phyloP scores from a whole-genome alignment of 1,284 basidiomycete genomes.

The Laetiporus sulphureus region DNA sequence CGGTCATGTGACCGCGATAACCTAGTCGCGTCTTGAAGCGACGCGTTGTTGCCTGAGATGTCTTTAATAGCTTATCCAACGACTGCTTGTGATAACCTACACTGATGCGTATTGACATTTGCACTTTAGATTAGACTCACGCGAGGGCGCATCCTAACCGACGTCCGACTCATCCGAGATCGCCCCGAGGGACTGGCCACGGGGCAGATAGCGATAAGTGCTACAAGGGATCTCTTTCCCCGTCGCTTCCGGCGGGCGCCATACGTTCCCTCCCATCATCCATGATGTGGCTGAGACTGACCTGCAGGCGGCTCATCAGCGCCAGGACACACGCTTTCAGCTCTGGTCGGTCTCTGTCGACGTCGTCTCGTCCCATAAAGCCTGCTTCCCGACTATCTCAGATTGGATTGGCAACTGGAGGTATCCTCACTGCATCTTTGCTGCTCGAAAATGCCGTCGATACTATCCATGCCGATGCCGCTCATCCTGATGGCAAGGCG shows the following conservation, averaged over 20 bases:
- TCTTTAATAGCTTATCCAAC: too few relatives aligned
- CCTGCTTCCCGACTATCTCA: slow-evolving; percentile 6
- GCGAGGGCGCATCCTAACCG: too few relatives aligned
- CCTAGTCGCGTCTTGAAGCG: too few relatives aligned
- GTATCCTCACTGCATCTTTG: slow-evolving; percentile 9
- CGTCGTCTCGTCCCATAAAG: slow-evolving; percentile 3
- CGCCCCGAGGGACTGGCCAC: too few relatives aligned
- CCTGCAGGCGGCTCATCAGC: neutral
- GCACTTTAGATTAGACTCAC: too few relatives aligned
- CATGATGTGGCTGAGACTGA: slow-evolving; percentile 5
- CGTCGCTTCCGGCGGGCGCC: neutral
- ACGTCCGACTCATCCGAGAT: too few relatives aligned
- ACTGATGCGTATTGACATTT: too few relatives aligned
- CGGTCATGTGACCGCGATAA: too few relatives aligned
- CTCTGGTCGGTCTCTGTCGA: slow-evolving; percentile 7
- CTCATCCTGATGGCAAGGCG: slow-evolving; percentile 3
- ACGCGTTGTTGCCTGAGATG: too few relatives aligned
- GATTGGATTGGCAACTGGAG: slow-evolving; percentile 9
- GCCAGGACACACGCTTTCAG: neutral
- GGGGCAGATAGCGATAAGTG: too few relatives aligned
- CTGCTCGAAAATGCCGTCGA: slow-evolving; percentile 4
- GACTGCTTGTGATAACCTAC: too few relatives aligned
- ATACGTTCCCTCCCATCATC: too few relatives aligned
- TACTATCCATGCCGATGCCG: slow-evolving; percentile 12
- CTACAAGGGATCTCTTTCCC: neutral